Base-by-base conservation (phyloP, 192 early-diverging fungal species). In the Coemansia sp. region DNA sequence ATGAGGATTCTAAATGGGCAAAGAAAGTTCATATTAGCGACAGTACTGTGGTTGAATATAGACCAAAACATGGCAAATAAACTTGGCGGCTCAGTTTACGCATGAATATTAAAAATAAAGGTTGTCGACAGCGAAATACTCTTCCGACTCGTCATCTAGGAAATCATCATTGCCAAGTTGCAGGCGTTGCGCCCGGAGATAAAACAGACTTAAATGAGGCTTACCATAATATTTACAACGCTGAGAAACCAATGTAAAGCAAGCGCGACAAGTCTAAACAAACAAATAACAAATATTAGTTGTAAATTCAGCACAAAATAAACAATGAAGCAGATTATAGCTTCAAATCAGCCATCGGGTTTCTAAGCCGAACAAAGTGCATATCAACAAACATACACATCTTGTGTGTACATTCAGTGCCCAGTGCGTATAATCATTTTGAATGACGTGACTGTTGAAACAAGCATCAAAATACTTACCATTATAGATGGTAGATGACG, bases 81-180 rank as follows among this genome's bases (percentile, higher is more conserved):
- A 11, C 12, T n/a, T 34, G 23, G 15, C 12, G 11, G 76, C 62
- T 78, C 76, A 78, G 76, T 47, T 67, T 66, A 82, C 70, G 88
- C 88, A 89, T 89, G 88, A 87, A 74, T 75, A 74, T 82, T 84
- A 81, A 82, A 73, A 84, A 84, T 74, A 79, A 69, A 74, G 64
- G 82, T 75, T 88, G 64, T 89, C 88, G 81, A 87, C 88, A 89
- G 72, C 74, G 86, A 88, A 87, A 71, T 65, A 88, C 85, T 79
- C 74, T 84, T 89, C 88, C 72, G 88, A 89, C 88, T 89, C 88
- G 88, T 89, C 88, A 89, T 89, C 88, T 86, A 87, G 15, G 84
- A 64, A 55, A 69, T 87, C 86, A 88, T 89, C 87, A 84, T 82
- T 64, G 85, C 74, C 66, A 34, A 57, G 12, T n/a, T 66, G 56